These are phyloP conservation scores for Diaporthe helianthi DNA, from an alignment of 2,329 filamentous ascomycete genomes.

Conservation along the genomic window DNA sequence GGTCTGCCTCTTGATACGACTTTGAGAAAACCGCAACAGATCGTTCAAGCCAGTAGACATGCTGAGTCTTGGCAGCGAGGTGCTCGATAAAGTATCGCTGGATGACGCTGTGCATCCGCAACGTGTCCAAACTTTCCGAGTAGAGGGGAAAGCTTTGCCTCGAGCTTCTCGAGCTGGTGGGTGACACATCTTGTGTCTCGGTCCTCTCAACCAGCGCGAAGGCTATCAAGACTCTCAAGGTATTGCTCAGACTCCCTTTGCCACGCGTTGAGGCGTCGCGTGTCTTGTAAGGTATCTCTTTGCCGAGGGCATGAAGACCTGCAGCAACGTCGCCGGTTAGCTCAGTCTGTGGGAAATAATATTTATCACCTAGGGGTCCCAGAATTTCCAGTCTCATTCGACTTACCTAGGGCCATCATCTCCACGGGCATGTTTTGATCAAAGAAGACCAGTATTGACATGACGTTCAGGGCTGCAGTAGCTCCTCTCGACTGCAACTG, in stretches of 20 bases:
- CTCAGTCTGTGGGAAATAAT: neutral
- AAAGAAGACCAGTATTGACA: conserved; percentile 70
- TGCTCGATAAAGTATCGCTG: conserved; percentile 60
- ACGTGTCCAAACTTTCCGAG: conserved; percentile 56
- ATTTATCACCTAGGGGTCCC: neutral
- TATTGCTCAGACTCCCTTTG: conserved; percentile 53
- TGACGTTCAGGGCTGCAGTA: conserved; percentile 66
- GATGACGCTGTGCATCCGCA: conserved; percentile 59
- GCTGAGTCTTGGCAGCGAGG: conserved; percentile 49
- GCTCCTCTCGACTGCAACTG: conserved; percentile 56
- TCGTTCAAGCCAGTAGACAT: conserved; percentile 57
- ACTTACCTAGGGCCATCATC: conserved; percentile 64
- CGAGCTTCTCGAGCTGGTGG: conserved; percentile 50
- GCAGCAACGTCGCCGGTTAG: neutral
- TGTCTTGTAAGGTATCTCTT: conserved; percentile 51
- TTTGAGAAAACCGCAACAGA: conserved; percentile 56
- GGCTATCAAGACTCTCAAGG: conserved; percentile 56
- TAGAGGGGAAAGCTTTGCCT: conserved; percentile 49
- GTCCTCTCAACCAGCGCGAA: conserved; percentile 61
- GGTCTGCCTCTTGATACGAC: conserved; percentile 55
- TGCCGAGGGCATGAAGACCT: conserved; percentile 55
- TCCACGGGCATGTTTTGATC: conserved; percentile 71
- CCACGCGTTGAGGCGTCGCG: conserved; percentile 45
- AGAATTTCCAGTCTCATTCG: neutral
- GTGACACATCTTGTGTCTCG: conserved; percentile 51